Percentiles rank a stretch among this genome's conserved stretches.
Evolutionary conservation across 768 basidiomycete species (phyloP).

Genomic region (Peribolospora kevripleyi): DNA sequence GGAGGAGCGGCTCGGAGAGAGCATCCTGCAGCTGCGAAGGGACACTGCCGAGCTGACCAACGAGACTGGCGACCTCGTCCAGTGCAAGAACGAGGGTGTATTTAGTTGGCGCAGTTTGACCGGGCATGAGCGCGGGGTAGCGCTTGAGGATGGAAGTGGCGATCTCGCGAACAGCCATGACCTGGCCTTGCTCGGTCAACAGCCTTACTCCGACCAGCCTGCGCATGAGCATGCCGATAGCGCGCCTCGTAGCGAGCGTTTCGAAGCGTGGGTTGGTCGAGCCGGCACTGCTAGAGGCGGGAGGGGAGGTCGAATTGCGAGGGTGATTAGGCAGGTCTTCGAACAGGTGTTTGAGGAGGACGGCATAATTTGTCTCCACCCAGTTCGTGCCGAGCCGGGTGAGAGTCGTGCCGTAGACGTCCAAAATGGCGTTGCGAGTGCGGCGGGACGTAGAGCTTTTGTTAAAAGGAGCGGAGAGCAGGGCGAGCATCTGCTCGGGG

Average conservation of each 20-base stretch:
- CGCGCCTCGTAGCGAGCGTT: constrained; percentile 38
- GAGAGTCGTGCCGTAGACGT: constrained; percentile 60
- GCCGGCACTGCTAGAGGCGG: constrained; percentile 16
- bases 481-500: constrained; percentile 54
- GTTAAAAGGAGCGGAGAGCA: constrained; percentile 59
- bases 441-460: constrained; percentile 41
- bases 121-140: constrained; percentile 84
- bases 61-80: constrained; percentile 56
- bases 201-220: constrained; percentile 72
- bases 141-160: constrained; percentile 57
- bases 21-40: constrained; percentile 77
- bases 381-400: constrained; percentile 47
- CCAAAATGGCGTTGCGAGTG: constrained; percentile 61
- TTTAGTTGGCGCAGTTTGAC: constrained; percentile 43
- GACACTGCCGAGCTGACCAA: constrained; percentile 76
- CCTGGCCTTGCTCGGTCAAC: constrained; percentile 82
- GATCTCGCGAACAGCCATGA: constrained; percentile 66
- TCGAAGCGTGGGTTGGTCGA: constrained; percentile 41
- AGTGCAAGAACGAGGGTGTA: constrained; percentile 47
- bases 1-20: constrained; percentile 57
- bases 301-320: constrained; percentile 16
- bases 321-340: constrained; percentile 44
- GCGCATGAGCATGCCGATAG: constrained; percentile 52
- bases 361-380: constrained; percentile 57
- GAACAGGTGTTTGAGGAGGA: constrained; percentile 55